Evolutionary conservation across 441 rosid genomes (phyloP), one percentile per base, ranked within the genome.

Genomic region (Syzygium malaccense): DNA sequence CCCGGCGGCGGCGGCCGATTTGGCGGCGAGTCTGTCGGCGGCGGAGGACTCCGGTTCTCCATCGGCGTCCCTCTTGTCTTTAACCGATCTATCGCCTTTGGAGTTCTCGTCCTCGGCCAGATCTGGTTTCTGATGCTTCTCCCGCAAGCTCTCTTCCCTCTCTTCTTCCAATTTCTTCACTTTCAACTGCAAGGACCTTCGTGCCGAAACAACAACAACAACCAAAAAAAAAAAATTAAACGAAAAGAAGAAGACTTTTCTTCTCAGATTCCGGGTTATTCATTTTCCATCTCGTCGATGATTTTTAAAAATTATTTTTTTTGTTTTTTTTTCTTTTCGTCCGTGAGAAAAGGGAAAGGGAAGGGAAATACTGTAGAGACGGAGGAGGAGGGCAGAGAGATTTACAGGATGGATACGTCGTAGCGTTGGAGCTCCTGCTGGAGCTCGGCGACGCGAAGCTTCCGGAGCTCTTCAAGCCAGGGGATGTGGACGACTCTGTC

Each of bases 391-490:
- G 48, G 48, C 48, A 45, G 55, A 68, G 48, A 75, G 86, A 14
- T 90, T 91, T 92, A 95, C 97, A 91, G 88, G 91, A 95, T 95
- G 88, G 95, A 93, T 83, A 90, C 91, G 87, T 95, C 97, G 86
- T 91, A 93, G 45, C 91, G 95, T n/a, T 93, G 91, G 90, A 95
- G 91, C 86, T 94, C 95, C 75, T 92, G 95, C 60, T 94, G 93
- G 88, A 94, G 95, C 92, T 95, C 97, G 45, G 93, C 93, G 20
- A 95, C 92, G 58, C 97, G 96, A 85, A 93, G 92, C 88, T 92
- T 92, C 57, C 95, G 94, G 58, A 95, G 92, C 79, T 94, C 92
- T 62, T 97, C 96, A 14, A 96, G 93, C 96, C 95, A 95, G 48
- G 97, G 97, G 55, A 94, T 91, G 28, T 78, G 85, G 53, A 86